Evolutionary conservation across 768 basidiomycete genomes (phyloP), one percentile per base, ranked within the genome.

Genomic region (Lactarius deliciosus): DNA sequence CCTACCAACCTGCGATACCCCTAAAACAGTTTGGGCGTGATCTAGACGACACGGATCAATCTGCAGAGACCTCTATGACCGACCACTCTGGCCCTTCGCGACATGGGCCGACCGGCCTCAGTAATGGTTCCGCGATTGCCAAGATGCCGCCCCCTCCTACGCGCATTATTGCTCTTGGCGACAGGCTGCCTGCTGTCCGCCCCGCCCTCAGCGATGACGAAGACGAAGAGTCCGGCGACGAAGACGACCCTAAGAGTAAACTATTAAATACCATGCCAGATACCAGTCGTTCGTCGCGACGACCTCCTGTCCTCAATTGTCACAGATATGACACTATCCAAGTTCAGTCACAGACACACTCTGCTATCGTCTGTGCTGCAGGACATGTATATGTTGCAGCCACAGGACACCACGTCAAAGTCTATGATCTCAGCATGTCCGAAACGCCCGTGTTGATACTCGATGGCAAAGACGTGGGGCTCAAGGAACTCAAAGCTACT

Each of bases 61-160:
- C 20, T 5, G 9, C 41, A 28, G 63, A 47, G 34, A n/a, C 43
- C 43, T 22, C 34, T 36, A 20, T 3, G 36, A 13, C 16, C 22
- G 28, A 54, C 20, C 20, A 32, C 7, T 47, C 38, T 16, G 38
- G 38, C 38, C 2, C 57, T 18, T 11, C 50, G n/a, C 64, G 47
- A 5, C 25, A 45, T 8, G 36, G 57, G 34, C 56, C 45, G 22
- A 22, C 47, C 30, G 64, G 22, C 20, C 62, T 55, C 40, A 67
- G 30, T 50, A 38, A 45, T 30, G 63, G 61, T 15, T 63, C 63
- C 20, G 25, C 54, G 32, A 55, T 43, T 40, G n/a, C 57, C 41
- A 68, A 68, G 25, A 82, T 87, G 28, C 89, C 84, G 0, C 91
- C 91, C 0, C 91, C 91, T 0, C 91, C 91, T 0, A 89, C 86